Base-by-base conservation (phyloP, 2,329 filamentous ascomycete species). In the Apiospora saccharicola region DNA sequence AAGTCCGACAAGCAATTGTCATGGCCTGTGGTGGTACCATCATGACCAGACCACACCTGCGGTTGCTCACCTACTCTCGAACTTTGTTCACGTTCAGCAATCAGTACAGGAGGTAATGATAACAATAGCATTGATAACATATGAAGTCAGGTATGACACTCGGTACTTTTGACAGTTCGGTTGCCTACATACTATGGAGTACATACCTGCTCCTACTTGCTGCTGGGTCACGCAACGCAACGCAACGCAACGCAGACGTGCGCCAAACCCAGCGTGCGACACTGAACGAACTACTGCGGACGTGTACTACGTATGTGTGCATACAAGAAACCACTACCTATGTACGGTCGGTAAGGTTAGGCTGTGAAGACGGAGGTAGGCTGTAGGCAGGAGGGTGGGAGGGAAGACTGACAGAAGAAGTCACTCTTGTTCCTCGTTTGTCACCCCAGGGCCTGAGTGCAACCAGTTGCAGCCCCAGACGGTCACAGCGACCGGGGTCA, bases 391-490 rank as follows among this genome's bases (percentile, higher is more conserved):
- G 6, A 10, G 16, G 10, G 5, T 22, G 16, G 10, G 16, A 22
- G 44, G 4, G 4, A 30, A 30, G 26, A 30, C 26, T 30, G 26
- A 16, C 3, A 41, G 37, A 10, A 10, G 8, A 16, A 57, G 51
- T 57, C 26, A 61, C 53, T 34, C 30, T 30, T 30, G 24, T 61
- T 30, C 26, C 24, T 61, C 51, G 53, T 26, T 61, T 61, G 53
- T 61, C 26, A 47, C 51, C 46, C 53, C 43, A 30, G 61, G 26
- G n/a, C 47, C 43, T 44, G 51, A 61, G 41, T 69, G 67, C 71
- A 49, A 53, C 71, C 71, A 72, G 30, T 72, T 43, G 49, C 67
- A 24, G 47, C 26, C 16, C n/a, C 49, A 14, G 51, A 49, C 24
- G 26, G n/a, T 19, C 41, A 64, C 51, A 26, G 43, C 19, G 49